A percentile compares a stretch with the other conserved stretches of the same genome.
These are phyloP conservation scores for Umbilicaria muhlenbergii DNA, from an alignment of 495 filamentous ascomycete genomes.

Conservation along the genomic window DNA sequence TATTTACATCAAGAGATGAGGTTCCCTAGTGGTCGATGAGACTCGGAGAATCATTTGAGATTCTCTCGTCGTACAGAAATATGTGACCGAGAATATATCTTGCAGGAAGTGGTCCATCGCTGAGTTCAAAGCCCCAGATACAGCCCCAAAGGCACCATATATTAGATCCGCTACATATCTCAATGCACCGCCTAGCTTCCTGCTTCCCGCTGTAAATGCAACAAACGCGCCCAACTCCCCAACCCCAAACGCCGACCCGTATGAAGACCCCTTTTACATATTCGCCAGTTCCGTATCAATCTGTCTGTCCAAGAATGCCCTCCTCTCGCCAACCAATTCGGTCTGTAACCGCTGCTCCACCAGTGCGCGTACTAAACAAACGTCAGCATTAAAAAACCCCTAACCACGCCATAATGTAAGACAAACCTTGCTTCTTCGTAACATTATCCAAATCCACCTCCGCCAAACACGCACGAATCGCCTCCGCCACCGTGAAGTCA, in stretches of 20 bases:
- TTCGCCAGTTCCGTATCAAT: constrained; percentile 90
- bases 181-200: not conserved
- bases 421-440: constrained; percentile 85
- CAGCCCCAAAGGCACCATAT: not conserved
- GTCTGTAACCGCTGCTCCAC: constrained; percentile 88
- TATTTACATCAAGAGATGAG: too few species aligned
- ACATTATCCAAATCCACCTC: constrained; percentile 91
- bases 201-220: not conserved
- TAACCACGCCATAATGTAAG: not conserved
- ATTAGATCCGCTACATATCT: not conserved
- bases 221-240: not conserved
- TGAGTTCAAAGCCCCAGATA: not conserved
- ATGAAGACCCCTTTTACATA: constrained; percentile 41
- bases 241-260: not conserved
- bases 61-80: too few species aligned
- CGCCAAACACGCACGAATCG: constrained; percentile 63
- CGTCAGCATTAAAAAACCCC: not conserved
- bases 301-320: constrained; percentile 70
- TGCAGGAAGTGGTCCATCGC: too few species aligned
- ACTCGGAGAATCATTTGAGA: too few species aligned
- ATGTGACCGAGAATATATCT: too few species aligned
- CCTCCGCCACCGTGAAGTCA: constrained; percentile 57
- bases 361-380: constrained; percentile 50
- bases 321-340: constrained; percentile 65
- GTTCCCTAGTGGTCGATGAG: too few species aligned